A percentile compares a stretch with the other conserved stretches of the same genome.
These are phyloP conservation scores for Globisporangium uncinulatum DNA, from an alignment of 352 stramenopile species.

Conservation along the genomic window DNA sequence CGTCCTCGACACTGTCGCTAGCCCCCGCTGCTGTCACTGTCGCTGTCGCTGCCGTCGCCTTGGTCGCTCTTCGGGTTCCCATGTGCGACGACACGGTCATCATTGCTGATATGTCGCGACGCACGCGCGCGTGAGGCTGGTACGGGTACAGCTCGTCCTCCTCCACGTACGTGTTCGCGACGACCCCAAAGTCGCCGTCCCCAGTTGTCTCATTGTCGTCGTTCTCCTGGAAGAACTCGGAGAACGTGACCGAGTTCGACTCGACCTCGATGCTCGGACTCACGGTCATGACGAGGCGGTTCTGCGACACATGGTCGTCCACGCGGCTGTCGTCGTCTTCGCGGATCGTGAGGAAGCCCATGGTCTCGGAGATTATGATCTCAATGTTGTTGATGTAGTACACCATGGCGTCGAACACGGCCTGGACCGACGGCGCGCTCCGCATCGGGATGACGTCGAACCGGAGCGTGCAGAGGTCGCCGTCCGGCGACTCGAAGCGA, in stretches of 20 bases:
- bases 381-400: constrained; percentile 49
- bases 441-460: constrained; percentile 48
- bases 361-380: constrained; percentile 46
- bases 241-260: constrained; percentile 35
- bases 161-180: constrained; percentile 23
- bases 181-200: constrained; percentile 11
- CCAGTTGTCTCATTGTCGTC: constrained; percentile 14
- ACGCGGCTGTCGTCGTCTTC: constrained; percentile 41
- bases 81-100: constrained; percentile 20
- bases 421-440: constrained; percentile 20
- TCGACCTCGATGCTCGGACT: constrained; percentile 25
- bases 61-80: neutral
- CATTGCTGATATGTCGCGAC: constrained; percentile 23
- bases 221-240: constrained; percentile 12
- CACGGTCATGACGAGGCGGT: constrained; percentile 35
- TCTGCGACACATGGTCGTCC: constrained; percentile 34
- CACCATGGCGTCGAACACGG: constrained; percentile 44
- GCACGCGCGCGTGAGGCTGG: constrained; percentile 17
- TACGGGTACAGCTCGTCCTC: constrained; percentile 20
- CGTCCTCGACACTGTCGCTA: constrained; percentile 1
- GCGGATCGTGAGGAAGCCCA: constrained; percentile 47
- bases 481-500: constrained; percentile 31
- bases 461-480: constrained; percentile 35
- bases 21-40: too few species aligned
- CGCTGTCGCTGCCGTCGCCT: constrained; percentile 1